Evolutionary conservation across 2,329 filamentous ascomycete species (phyloP).

Genomic region (Epichloe aotearoae): DNA sequence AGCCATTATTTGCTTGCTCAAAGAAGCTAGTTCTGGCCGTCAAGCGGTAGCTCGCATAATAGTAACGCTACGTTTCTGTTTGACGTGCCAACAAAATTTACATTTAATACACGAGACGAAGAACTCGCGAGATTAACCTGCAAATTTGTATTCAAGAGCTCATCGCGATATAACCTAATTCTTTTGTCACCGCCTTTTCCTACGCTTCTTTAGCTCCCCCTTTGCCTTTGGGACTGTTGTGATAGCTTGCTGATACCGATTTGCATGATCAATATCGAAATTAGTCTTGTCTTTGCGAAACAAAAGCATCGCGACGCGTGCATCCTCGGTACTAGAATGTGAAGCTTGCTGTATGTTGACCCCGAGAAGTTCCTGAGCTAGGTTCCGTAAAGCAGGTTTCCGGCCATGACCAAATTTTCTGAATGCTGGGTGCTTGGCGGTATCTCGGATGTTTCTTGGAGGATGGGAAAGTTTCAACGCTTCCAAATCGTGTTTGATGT

Average conservation of each 20-base stretch:
- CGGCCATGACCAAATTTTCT: conserved; percentile 53
- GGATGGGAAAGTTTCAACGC: conserved; percentile 71
- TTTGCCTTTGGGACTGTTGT: conserved; percentile 5
- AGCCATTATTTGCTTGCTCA: not conserved
- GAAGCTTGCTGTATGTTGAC: conserved; percentile 50
- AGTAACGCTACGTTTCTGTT: not conserved
- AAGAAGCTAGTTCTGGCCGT: not conserved
- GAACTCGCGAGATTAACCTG: not conserved
- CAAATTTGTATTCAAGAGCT: not conserved
- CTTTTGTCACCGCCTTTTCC: not conserved
- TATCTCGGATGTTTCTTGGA: conserved; percentile 68
- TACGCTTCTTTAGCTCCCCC: conserved; percentile 24
- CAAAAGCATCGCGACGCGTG: conserved; percentile 76
- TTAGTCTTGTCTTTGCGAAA: conserved; percentile 71
- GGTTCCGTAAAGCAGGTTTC: conserved; percentile 51
- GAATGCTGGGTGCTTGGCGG: conserved; percentile 64
- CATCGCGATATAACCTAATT: not conserved
- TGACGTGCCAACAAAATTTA: not conserved
- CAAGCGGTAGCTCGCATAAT: not conserved
- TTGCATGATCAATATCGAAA: conserved; percentile 71
- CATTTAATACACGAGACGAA: not conserved
- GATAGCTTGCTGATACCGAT: conserved; percentile 39
- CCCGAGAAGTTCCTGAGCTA: conserved; percentile 43
- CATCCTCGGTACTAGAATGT: conserved; percentile 64
- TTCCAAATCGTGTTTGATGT: conserved; percentile 64